Evolutionary conservation across 208 protist species (phyloP).

Genomic region (Borovskyia barvae): DNA sequence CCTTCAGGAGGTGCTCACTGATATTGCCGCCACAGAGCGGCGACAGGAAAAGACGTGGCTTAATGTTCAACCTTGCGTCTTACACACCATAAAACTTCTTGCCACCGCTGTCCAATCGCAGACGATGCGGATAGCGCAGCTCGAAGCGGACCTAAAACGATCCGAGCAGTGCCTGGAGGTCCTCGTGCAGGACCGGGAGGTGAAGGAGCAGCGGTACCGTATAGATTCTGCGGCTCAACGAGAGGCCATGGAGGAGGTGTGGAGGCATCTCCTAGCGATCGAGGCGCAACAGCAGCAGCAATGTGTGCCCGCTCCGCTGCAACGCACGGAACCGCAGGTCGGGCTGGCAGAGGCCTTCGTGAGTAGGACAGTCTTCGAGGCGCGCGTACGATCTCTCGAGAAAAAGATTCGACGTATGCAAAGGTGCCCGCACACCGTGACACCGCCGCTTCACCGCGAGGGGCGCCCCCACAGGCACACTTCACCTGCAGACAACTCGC

Average conservation of each 20-base stretch:
- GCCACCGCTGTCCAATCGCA: conserved; percentile 14
- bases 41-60: conserved; percentile 50
- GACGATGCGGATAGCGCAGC: conserved; percentile 12
- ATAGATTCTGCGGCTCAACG: conserved; percentile 31
- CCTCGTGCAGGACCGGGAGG: conserved; percentile 42
- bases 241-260: conserved; percentile 12
- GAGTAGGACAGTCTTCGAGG: background rate
- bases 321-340: no score
- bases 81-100: conserved; percentile 22
- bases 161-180: conserved; percentile 36
- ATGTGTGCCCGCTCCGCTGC: no score
- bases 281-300: conserved; percentile 20
- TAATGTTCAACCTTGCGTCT: conserved; percentile 75
- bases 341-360: no score
- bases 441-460: no score
- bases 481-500: no score
- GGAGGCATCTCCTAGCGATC: conserved; percentile 8
- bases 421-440: background rate
- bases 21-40: conserved; percentile 43
- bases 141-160: conserved; percentile 34
- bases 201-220: conserved; percentile 73
- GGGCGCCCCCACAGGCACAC: no score
- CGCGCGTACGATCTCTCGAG: background rate
- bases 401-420: background rate
- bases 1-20: conserved; percentile 24